phyloP scores from a whole-genome alignment of 371 early-diverging fungal species.

The Mucor indicus region DNA sequence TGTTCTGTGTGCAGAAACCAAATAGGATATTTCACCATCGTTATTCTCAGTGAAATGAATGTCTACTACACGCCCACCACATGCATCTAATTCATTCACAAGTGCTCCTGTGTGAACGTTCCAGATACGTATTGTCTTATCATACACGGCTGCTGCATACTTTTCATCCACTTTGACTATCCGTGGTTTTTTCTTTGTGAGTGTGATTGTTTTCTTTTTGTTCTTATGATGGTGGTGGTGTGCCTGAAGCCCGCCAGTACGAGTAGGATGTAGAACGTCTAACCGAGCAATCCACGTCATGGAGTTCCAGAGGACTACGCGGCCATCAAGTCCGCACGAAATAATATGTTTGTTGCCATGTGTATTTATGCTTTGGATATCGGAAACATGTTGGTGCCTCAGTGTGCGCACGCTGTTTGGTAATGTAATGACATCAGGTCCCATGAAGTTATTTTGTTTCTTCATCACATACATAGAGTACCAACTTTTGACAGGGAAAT shows the following conservation, averaged over 20 bases:
- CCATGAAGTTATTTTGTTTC: neutral
- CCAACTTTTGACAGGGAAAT: slow-evolving; percentile 5
- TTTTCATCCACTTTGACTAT: slow-evolving; percentile 23
- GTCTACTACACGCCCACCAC: neutral
- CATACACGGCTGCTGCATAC: slow-evolving; percentile 26
- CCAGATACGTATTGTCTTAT: slow-evolving; percentile 31
- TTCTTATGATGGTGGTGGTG: neutral
- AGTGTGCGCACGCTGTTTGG: slow-evolving; percentile 23
- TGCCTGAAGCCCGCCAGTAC: slow-evolving; percentile 10
- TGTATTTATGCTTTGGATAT: slow-evolving; percentile 23
- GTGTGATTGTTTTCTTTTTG: neutral
- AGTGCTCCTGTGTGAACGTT: slow-evolving; percentile 16
- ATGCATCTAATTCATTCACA: slow-evolving; percentile 14
- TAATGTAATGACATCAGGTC: slow-evolving; percentile 15
- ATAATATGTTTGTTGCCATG: slow-evolving; percentile 25
- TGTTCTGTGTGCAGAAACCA: slow-evolving; percentile 25
- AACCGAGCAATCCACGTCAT: slow-evolving; percentile 29
- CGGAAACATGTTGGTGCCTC: slow-evolving; percentile 25
- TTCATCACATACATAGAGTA: slow-evolving; percentile 5
- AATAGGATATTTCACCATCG: slow-evolving; percentile 1
- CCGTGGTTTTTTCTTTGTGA: slow-evolving; percentile 5
- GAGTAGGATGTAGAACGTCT: slow-evolving; percentile 8
- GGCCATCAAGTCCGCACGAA: slow-evolving; percentile 34
- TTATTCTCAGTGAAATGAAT: neutral
- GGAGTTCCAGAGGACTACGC: slow-evolving; percentile 25